Percentiles rank a stretch among this genome's conserved stretches.
Evolutionary conservation across 768 basidiomycete species (phyloP).

Genomic region (Serendipita sp.): DNA sequence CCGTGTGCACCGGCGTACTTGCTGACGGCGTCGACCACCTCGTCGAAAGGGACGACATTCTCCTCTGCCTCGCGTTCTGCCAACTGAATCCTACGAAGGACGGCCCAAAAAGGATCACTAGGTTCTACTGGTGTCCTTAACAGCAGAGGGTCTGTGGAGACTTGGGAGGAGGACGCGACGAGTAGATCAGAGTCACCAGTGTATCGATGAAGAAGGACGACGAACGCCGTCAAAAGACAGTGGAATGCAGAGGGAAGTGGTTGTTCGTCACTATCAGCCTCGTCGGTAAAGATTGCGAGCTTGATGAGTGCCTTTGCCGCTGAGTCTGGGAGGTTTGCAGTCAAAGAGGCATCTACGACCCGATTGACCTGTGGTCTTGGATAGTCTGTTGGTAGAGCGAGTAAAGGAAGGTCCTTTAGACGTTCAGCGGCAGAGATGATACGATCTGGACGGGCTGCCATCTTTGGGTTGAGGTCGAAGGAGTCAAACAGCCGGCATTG

Average conservation of each 20-base stretch:
- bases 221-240: slow-evolving; percentile 80
- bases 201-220: slow-evolving; percentile 79
- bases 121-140: slow-evolving; percentile 73
- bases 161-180: slow-evolving; percentile 73
- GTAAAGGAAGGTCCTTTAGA: slow-evolving; percentile 68
- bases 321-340: slow-evolving; percentile 52
- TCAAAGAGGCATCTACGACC: slow-evolving; percentile 71
- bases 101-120: slow-evolving; percentile 73
- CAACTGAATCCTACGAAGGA: slow-evolving; percentile 72
- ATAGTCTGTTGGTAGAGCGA: slow-evolving; percentile 92
- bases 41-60: slow-evolving; percentile 69
- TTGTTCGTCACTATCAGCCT: slow-evolving; percentile 30
- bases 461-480: neutral
- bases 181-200: slow-evolving; percentile 91
- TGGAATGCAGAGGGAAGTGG: slow-evolving; percentile 72
- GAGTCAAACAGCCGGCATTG: neutral
- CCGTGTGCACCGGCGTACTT: slow-evolving; percentile 43
- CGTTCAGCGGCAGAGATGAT: slow-evolving; percentile 15
- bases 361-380: slow-evolving; percentile 62
- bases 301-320: slow-evolving; percentile 64
- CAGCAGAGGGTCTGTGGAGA: slow-evolving; percentile 61
- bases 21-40: slow-evolving; percentile 50
- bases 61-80: slow-evolving; percentile 68
- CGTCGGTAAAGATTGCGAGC: slow-evolving; percentile 58
- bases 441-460: neutral